Conservation (phyloP, 768 basidiomycete species). For the Pisolithus microcarpus region DNA sequence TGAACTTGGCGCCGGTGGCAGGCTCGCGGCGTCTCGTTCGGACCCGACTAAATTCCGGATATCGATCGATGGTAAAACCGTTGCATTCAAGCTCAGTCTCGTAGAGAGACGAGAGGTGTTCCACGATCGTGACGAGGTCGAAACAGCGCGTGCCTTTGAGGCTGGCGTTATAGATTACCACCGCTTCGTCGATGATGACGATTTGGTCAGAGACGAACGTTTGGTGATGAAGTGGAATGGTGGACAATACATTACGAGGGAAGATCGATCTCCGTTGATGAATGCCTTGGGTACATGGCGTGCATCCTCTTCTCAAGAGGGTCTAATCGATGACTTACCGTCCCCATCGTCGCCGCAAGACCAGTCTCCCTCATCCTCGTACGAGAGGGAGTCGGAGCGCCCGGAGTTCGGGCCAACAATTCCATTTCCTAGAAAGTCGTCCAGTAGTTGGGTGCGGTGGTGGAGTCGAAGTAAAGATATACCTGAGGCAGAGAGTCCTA, state of each 20-base stretch:
- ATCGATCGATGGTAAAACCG: conserved; percentile 48
- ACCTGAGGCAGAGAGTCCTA: conserved; percentile 13
- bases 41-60: conserved; percentile 63
- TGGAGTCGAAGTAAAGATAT: conserved; percentile 60
- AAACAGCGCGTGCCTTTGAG: conserved; percentile 50
- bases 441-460: conserved; percentile 79
- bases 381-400: conserved; percentile 29
- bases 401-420: conserved; percentile 32
- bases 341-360: conserved; percentile 20
- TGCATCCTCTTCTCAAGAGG: conserved; percentile 25
- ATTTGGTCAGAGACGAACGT: conserved; percentile 50
- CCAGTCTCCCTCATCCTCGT: conserved; percentile 16
- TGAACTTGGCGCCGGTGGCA: conserved; percentile 45
- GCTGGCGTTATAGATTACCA: conserved; percentile 57
- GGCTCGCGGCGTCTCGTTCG: conserved; percentile 48
- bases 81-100: conserved; percentile 72
- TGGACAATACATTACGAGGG: conserved; percentile 70
- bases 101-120: conserved; percentile 32
- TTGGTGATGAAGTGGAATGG: conserved; percentile 72
- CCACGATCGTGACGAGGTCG: conserved; percentile 39
- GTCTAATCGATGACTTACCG: conserved; percentile 11
- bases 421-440: conserved; percentile 33
- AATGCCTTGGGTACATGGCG: conserved; percentile 70
- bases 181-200: conserved; percentile 58
- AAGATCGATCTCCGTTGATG: conserved; percentile 69